Evolutionary conservation across 805 yeast genomes (phyloP).

Genomic region (Sugiyamaella americana): DNA sequence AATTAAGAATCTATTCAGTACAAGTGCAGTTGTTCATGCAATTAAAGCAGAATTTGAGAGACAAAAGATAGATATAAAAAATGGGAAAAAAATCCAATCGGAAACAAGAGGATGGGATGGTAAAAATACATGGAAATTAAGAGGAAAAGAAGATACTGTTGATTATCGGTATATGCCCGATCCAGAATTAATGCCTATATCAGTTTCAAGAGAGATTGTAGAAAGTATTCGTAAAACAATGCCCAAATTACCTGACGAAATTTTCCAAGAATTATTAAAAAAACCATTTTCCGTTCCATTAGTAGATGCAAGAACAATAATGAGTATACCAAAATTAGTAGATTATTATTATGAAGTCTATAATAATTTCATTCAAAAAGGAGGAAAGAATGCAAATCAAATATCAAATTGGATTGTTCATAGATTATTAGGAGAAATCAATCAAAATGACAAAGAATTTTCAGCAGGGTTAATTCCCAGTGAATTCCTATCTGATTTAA

Average conservation of each 20-base stretch:
- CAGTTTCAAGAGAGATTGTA: slow-evolving; percentile 40
- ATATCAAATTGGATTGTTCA: slow-evolving; percentile 77
- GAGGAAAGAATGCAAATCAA: slow-evolving; percentile 31
- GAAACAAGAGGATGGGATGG: slow-evolving; percentile 97
- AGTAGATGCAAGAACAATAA: slow-evolving; percentile 69
- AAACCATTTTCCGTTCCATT: slow-evolving; percentile 52
- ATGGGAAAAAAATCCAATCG: slow-evolving; percentile 33
- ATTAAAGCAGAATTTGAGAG: slow-evolving; percentile 63
- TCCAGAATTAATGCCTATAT: slow-evolving; percentile 68
- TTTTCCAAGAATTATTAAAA: slow-evolving; percentile 40
- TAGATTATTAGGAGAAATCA: slow-evolving; percentile 65
- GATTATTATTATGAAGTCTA: slow-evolving; percentile 48
- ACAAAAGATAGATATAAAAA: slow-evolving; percentile 48
- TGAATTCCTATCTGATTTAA: slow-evolving; percentile 46
- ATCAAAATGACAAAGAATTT: slow-evolving; percentile 40
- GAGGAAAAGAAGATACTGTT: slow-evolving; percentile 73
- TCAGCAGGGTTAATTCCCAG: slow-evolving; percentile 34
- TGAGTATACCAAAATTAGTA: slow-evolving; percentile 39
- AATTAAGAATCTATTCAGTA: slow-evolving; percentile 80
- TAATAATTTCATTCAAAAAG: slow-evolving; percentile 22
- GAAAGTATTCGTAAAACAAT: slow-evolving; percentile 34
- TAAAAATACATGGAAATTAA: slow-evolving; percentile 51
- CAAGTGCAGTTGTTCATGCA: slow-evolving; percentile 73
- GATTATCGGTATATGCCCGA: slow-evolving; percentile 96
- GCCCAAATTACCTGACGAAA: slow-evolving; percentile 59